Evolutionary conservation across 768 basidiomycete species (phyloP).

Genomic region (Calocera cornea): DNA sequence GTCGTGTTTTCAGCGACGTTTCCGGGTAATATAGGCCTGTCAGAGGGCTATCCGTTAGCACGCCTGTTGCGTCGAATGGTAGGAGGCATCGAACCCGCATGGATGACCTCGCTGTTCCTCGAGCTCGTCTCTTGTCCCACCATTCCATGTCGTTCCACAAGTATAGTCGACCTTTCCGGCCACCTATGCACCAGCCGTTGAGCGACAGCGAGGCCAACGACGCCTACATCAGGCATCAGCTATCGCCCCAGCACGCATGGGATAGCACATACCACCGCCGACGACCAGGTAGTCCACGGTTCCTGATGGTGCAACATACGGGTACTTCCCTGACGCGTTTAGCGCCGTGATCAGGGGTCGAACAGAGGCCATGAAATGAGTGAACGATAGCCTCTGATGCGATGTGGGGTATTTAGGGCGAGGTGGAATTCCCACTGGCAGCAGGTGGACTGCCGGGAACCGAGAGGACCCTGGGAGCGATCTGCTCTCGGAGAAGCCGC

Average conservation of each 20-base stretch:
- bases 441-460: neutral
- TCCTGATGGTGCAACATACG: neutral
- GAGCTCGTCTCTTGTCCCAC: constrained; percentile 86
- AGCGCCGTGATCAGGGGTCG: neutral
- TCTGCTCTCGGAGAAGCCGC: neutral
- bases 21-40: constrained; percentile 74
- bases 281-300: constrained; percentile 71
- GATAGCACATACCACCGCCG: constrained; percentile 52
- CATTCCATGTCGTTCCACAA: constrained; percentile 62
- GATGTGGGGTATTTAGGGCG: neutral
- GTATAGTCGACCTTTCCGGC: constrained; percentile 54
- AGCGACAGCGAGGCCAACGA: constrained; percentile 77
- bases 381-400: neutral
- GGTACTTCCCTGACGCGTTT: neutral
- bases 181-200: constrained; percentile 53
- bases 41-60: neutral
- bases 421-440: neutral
- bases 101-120: constrained; percentile 89
- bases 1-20: constrained; percentile 66
- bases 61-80: neutral
- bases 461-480: neutral
- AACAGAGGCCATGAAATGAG: neutral
- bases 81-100: constrained; percentile 45
- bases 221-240: constrained; percentile 33
- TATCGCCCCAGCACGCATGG: neutral